Percentiles rank a stretch among this genome's conserved stretches.
Conservation (phyloP, 129 eudicot genomes). For the Centella asiatica region DNA sequence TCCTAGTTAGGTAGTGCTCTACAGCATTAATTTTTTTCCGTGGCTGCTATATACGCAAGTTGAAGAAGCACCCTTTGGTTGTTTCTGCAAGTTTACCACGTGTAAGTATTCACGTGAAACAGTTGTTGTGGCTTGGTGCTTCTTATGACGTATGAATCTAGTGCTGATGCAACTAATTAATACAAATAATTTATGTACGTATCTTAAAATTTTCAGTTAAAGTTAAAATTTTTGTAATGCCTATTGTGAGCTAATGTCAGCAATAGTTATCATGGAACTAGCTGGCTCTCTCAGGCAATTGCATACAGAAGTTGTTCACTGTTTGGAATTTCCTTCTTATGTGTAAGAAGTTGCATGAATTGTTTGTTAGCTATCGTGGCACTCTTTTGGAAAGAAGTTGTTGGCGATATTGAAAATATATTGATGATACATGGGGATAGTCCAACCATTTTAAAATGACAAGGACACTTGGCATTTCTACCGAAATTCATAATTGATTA, state of each 20-base stretch:
- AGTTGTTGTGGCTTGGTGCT: not conserved
- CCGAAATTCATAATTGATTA: not conserved
- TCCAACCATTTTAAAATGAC: not conserved
- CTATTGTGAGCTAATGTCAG: too few species aligned
- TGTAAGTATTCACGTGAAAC: not conserved
- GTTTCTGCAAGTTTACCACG: not conserved
- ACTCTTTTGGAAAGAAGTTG: not conserved
- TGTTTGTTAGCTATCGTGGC: not conserved
- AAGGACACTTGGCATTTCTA: not conserved
- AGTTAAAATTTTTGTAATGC: not conserved
- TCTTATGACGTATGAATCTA: not conserved
- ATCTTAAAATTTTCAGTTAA: too few species aligned
- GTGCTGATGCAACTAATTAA: not conserved
- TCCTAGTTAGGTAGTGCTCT: not conserved
- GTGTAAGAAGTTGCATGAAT: not conserved
- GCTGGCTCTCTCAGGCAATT: not conserved
- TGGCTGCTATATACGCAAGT: not conserved
- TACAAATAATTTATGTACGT: not conserved
- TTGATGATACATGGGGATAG: not conserved
- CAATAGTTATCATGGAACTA: too few species aligned
- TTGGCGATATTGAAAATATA: not conserved
- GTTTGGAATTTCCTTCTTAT: not conserved
- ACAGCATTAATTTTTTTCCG: not conserved
- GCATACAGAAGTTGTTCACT: not conserved
- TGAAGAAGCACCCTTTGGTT: not conserved